A percentile compares a stretch with the other conserved stretches of the same genome.
phyloP scores from a whole-genome alignment of 257 asterid genomes.

The Echium plantagineum region DNA sequence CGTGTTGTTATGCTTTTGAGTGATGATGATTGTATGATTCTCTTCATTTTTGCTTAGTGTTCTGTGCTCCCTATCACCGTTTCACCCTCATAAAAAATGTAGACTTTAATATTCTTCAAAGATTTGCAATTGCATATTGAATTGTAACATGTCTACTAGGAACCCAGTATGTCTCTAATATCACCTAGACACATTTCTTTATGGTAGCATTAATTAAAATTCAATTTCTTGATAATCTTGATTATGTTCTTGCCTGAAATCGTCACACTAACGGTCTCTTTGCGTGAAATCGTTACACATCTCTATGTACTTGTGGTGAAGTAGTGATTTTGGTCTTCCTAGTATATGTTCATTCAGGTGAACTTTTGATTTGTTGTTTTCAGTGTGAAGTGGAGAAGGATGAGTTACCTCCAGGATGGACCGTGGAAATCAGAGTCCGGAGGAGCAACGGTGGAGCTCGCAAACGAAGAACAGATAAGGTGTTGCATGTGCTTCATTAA shows the following conservation, averaged over 20 bases:
- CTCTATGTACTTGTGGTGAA: too few relatives aligned
- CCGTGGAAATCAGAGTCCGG: constrained; percentile 35
- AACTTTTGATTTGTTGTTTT: constrained; percentile 13
- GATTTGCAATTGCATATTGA: neutral
- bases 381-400: constrained; percentile 32
- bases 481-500: constrained; percentile 7
- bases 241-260: too few relatives aligned
- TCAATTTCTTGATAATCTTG: too few relatives aligned
- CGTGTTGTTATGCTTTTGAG: constrained; percentile 32
- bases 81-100: constrained; percentile 5
- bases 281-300: too few relatives aligned
- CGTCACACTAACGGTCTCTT: too few relatives aligned
- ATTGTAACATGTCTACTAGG: neutral
- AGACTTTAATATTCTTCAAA: constrained; percentile 1
- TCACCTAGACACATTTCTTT: neutral
- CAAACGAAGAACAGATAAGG: constrained; percentile 48
- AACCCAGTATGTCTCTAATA: constrained; percentile 15
- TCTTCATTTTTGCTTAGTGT: neutral
- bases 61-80: constrained; percentile 5
- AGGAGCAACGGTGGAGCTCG: constrained; percentile 41
- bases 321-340: neutral
- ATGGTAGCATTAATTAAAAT: neutral
- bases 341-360: neutral
- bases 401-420: constrained; percentile 57
- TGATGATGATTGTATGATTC: constrained; percentile 18